Base-by-base conservation (phyloP, 1,284 basidiomycete species). In the Ganoderma lingzhi region DNA sequence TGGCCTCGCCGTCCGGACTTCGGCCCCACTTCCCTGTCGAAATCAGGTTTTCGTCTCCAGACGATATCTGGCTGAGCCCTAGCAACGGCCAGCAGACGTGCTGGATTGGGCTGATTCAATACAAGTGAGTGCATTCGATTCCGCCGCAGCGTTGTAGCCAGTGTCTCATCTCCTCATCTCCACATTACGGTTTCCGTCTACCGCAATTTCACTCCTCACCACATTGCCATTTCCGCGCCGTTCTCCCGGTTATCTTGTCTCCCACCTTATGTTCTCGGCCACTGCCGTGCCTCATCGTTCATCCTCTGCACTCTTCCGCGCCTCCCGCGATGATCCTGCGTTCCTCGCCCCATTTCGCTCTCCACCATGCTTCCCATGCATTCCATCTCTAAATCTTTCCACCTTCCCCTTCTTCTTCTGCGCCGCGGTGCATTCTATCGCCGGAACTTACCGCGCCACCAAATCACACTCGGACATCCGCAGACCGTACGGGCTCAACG, bases 101-200 rank as follows among this genome's bases (percentile, higher is more conserved):
- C 77, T 99, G 96, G 93, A 96, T 99, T 70, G 97, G 98, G n/a
- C 89, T 99, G 64, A 90, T 99, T 28, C 95, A 97, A 77, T 99
- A 92, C 85, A 95, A 95, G 96, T 97, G 72, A 78, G 93, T 81
- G 19, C 58, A 23, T 58, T 23, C 30, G 32, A n/a, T 55, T 35
- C 58, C 66, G 59, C 58, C 66, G 59, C 64, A 32, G 15, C 44
- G 62, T 65, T 66, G 41, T 42, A 64, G 28, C 28, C 53, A 66
- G 37, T 68, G 23, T 69, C 58, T 63, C 53, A 53, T 58, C 60
- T 62, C 48, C 58, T 39, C 45, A 10, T 44, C 64, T 59, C 41
- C 64, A 35, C 14, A 48, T n/a, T 53, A 42, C 23, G 41, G 35
- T 53, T 42, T 62, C n/a, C 39, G 48, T 58, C 35, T 37, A 12